Evolutionary conservation across 176 grass and related monocot genomes (phyloP).

Genomic region (Areca catechu): DNA sequence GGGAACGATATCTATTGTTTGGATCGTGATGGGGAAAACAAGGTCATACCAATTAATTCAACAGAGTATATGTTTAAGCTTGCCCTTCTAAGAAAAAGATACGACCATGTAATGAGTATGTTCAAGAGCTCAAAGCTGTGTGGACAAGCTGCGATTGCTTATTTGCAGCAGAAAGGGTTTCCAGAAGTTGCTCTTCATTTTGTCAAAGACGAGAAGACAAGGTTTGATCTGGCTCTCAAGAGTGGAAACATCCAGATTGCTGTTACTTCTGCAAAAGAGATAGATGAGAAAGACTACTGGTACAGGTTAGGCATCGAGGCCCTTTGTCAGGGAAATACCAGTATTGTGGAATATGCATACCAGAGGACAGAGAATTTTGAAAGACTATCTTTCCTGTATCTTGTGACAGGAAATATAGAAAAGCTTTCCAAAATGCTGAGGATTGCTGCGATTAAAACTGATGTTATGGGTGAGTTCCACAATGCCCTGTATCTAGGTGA

Average conservation of each 20-base stretch:
- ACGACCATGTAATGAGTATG: conserved; percentile 97
- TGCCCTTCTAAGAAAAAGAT: conserved; percentile 60
- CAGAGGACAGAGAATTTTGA: conserved; percentile 89
- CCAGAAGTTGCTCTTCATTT: conserved; percentile 98
- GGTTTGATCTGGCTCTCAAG: conserved; percentile 89
- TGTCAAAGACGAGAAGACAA: conserved; percentile 93
- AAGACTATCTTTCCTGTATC: conserved; percentile 83
- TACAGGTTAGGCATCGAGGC: conserved; percentile 78
- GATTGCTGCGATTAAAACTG: conserved; percentile 72
- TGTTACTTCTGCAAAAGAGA: conserved; percentile 87
- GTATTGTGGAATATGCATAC: conserved; percentile 88
- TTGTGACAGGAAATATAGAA: conserved; percentile 66
- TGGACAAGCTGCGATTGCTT: conserved; percentile 88
- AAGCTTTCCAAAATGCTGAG: conserved; percentile 76
- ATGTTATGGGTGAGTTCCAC: conserved; percentile 84
- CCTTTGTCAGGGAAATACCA: conserved; percentile 67
- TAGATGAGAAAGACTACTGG: conserved; percentile 94
- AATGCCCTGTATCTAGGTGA: conserved; percentile 85
- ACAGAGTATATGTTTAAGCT: conserved; percentile 99
- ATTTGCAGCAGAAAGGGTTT: conserved; percentile 96
- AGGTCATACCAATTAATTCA: conserved; percentile 65
- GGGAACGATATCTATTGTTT: conserved; percentile 74
- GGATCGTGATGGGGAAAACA: conserved; percentile 93
- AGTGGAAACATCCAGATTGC: conserved; percentile 91
- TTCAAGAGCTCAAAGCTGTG: conserved; percentile 82